Evolutionary conservation across 225 moss, liverwort and hornwort species (phyloP), one percentile per base, ranked within the genome.

Genomic region (Polytrichum formosum): DNA sequence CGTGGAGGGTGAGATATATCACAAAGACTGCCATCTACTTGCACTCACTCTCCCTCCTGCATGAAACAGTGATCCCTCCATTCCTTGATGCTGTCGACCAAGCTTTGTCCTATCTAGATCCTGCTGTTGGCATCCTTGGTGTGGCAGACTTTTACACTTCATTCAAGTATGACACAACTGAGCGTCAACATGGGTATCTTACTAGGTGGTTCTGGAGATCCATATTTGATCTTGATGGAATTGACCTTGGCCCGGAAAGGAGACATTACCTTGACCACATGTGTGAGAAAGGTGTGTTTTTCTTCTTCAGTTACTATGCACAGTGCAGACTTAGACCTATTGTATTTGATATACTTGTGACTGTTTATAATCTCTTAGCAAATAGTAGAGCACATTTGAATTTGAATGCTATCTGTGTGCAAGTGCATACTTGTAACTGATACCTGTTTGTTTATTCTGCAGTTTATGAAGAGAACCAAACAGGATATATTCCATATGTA

Each of bases 151-250:
- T 93, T 71, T 91, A 81, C 80, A 91, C 95, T 60, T 96, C 95
- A 13, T 68, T 85, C 72, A 93, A 88, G 81, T 81, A 80, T 66
- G 95, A 96, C 76, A 76, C 77, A 26, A 69, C 83, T 75, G 88
- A 90, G 28, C 90, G 95, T 22, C 95, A 96, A 77, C 93, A 96
- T 18, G 83, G 88, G 28, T 96, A 82, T 64, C 69, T 96, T 58
- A 93, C 93, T 17, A 86, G 95, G 72, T 96, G 95, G 95, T 96
- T 93, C 72, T 96, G 95, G 95, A 93, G 95, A 81, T 82, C 73
- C 26, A 61, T 90, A n/a, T 96, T 96, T 68, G 95, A 96, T 67
- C 75, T 96, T 26, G 95, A 96, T 75, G 88, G 87, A 67, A 90
- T 96, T 67, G 95, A 96, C 76, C 79, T 96, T 21, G 77, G 88